Evolutionary conservation across 805 yeast genomes (phyloP), one percentile per base, ranked within the genome.

Genomic region (Candida germanica): DNA sequence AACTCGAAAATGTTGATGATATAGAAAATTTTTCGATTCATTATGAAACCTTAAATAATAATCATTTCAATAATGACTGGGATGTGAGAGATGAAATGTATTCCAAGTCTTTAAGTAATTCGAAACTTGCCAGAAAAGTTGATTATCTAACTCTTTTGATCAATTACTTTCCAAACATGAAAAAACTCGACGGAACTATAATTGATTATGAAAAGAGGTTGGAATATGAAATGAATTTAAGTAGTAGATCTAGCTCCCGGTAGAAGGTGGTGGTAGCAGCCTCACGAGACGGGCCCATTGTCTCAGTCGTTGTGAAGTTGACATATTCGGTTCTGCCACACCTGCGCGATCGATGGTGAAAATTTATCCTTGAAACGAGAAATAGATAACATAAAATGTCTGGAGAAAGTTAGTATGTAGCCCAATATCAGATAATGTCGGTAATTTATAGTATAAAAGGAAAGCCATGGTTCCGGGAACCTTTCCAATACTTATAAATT

Each of bases 21-120:
- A 71, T 75, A 16, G 78, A 73, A 43, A 73, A 71, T 16, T 75
- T 75, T 39, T 58, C 70, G 1, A 64, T 66, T 6, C 74, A 69
- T 37, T 75, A 71, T 46, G 57, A 64, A 19, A 60, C 71, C 3
- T 51, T 73, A 14, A 61, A 58, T 37, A 61, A 55, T 32, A 48
- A 53, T 35, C 58, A 54, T 9, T 66, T 58, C 18, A 48, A 54
- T 35, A 58, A 54, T 8, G 66, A 58, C 21, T 75, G 78, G 75
- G 49, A 48, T 2, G 54, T 44, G 13, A 58, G 73, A 45, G 71
- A 68, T 43, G 48, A 49, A 3, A 47, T 43, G 33, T 65, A 58
- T 40, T 42, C 58, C 13, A 47, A 49, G 17, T 44, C 48, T 17
- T 44, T 66, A 38, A 44, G 50, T 24, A 36, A 40, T 16, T 46